phyloP scores from a whole-genome alignment of 1,284 basidiomycete genomes.

The Apiotrichum veenhuisii region DNA sequence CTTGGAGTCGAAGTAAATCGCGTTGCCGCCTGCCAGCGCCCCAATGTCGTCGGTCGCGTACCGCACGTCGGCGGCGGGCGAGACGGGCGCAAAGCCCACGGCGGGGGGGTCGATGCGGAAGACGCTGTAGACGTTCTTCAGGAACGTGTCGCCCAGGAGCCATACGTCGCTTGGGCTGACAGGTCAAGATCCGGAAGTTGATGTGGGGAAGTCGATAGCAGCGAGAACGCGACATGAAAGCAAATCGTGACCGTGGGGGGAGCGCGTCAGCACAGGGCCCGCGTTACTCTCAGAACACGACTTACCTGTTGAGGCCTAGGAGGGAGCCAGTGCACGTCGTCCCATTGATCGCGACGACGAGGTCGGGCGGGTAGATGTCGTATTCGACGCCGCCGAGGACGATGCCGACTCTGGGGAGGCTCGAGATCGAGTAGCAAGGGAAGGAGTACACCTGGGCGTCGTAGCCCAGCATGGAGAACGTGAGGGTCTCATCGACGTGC shows the following conservation, averaged over 20 bases:
- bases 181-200: neutral
- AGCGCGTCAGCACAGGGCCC: neutral
- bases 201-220: neutral
- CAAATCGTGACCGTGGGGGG: too few species aligned
- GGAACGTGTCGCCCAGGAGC: slow-evolving; percentile 91
- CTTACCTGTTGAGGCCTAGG: neutral
- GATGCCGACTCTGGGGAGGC: slow-evolving; percentile 1
- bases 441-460: slow-evolving; percentile 14
- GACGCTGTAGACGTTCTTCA: slow-evolving; percentile 60
- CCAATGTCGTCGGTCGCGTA: neutral
- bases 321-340: slow-evolving; percentile 1
- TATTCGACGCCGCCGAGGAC: slow-evolving; percentile 7
- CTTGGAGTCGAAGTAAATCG: slow-evolving; percentile 1
- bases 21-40: neutral
- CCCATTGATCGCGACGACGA: neutral
- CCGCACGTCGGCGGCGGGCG: neutral
- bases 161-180: slow-evolving; percentile 51
- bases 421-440: slow-evolving; percentile 15
- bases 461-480: slow-evolving; percentile 9
- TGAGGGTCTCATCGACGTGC: neutral
- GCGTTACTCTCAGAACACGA: too few species aligned
- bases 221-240: too few species aligned
- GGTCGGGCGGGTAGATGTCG: slow-evolving; percentile 6
- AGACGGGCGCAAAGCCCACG: slow-evolving; percentile 50
- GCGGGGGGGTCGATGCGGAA: slow-evolving; percentile 51